Evolutionary conservation across 176 grass and related monocot species (phyloP), one percentile per base, ranked within the genome.

Genomic region (Sorghum bicolor): DNA sequence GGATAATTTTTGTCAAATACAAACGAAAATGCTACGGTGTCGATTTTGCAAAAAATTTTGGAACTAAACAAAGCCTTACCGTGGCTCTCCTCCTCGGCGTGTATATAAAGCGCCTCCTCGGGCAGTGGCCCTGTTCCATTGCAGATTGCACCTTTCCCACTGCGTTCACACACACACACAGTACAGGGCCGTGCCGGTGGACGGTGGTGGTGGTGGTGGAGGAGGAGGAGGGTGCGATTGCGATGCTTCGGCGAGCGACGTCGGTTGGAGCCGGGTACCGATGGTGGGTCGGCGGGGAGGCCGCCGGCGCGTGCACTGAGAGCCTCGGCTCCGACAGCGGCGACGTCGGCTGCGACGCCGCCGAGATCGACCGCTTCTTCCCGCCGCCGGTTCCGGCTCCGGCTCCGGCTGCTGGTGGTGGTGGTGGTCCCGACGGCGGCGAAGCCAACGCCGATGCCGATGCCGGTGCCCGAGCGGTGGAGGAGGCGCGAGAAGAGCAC

Each of bases 321-420:
- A 87, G 87, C 86, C 88, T 97, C 0, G 90, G 94, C 0, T 94
- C 86, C 2, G 95, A 98, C 72, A 94, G 79, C 76, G 85, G 96
- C 53, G 90, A 98, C 84, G 65, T 87, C 28, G 86, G 81, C 8
- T 29, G 12, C 48, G 48, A 57, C n/a, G 86, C 43, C 65, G 81
- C 9, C 67, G 89, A 91, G 67, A 88, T 94, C 78, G 64, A 62
- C 14, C 38, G 31, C 31, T 72, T 74, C 17, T 55, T 55, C 24
- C n/a, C 58, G 58, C n/a, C 58, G 58, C 55, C 55, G 20, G 44
- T 15, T 45, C 13, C 44, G n/a, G n/a, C n/a, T 10, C 52, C 20
- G 5, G 19, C 17, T 19, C 50, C 6, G n/a, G 52, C 50, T 53
- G 16, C 2, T 48, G 14, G 0, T 10, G 45, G 14, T 16, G 13